A percentile compares a stretch with the other conserved stretches of the same genome.
phyloP scores from a whole-genome alignment of 345 rosid genomes.

The Citropsis articulata region DNA sequence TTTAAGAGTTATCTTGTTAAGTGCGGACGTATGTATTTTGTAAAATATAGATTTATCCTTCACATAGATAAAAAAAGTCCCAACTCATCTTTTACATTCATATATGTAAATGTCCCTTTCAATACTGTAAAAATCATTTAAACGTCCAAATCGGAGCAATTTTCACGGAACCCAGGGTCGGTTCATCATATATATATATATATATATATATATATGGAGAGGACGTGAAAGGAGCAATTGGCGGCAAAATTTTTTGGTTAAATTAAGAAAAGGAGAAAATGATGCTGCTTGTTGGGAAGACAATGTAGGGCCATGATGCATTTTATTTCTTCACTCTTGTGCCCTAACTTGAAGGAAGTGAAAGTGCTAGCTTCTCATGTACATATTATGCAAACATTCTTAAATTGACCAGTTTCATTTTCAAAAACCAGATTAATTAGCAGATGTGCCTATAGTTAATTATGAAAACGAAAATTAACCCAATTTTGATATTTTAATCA shows the following conservation, averaged over 20 bases:
- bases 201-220: not conserved
- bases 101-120: too few species aligned
- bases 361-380: conserved; percentile 8
- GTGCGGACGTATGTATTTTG: too few species aligned
- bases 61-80: too few species aligned
- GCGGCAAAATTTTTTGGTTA: conserved; percentile 23
- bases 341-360: conserved; percentile 9
- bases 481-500: not conserved
- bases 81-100: too few species aligned
- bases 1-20: too few species aligned
- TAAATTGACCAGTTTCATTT: not conserved
- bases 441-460: not conserved
- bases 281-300: not conserved
- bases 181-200: too few species aligned
- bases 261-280: conserved; percentile 1
- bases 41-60: too few species aligned
- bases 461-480: not conserved
- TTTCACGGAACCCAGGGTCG: too few species aligned
- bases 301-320: not conserved
- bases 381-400: not conserved
- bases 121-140: too few species aligned
- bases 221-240: conserved; percentile 18
- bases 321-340: not conserved
- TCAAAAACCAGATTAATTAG: not conserved
- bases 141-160: too few species aligned